phyloP scores from a whole-genome alignment of 139 green algal species.

The Volvox reticuliferus region DNA sequence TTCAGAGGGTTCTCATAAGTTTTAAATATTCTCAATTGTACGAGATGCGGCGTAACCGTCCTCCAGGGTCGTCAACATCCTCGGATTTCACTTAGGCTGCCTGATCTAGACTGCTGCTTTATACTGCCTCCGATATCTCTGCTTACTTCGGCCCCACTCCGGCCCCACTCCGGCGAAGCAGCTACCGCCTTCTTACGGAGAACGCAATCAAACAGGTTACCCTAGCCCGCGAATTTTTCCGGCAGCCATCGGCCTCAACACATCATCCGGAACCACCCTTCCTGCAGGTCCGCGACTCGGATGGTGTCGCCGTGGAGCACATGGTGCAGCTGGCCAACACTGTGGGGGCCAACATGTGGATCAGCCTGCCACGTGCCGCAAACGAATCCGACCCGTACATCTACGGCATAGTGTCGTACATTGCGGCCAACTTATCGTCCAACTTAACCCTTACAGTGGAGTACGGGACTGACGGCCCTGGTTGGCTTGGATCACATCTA shows the following conservation, averaged over 20 bases:
- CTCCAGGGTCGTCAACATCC: too few relatives aligned
- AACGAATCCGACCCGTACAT: constrained; percentile 40
- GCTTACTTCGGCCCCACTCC: too few relatives aligned
- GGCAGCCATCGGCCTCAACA: too few relatives aligned
- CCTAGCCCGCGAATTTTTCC: background rate
- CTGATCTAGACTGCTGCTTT: too few relatives aligned
- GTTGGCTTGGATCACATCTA: constrained; percentile 6
- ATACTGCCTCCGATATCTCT: too few relatives aligned
- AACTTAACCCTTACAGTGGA: constrained; percentile 18
- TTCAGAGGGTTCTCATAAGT: too few relatives aligned
- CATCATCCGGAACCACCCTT: too few relatives aligned
- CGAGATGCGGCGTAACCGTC: too few relatives aligned
- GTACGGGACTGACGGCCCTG: constrained; percentile 37
- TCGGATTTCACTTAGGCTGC: too few relatives aligned
- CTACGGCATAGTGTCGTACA: constrained; percentile 13
- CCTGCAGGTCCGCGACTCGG: constrained; percentile 15
- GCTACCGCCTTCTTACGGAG: too few relatives aligned
- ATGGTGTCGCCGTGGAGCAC: constrained; percentile 42
- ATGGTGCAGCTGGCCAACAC: constrained; percentile 33
- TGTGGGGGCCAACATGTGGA: constrained; percentile 17
- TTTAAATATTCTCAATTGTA: too few relatives aligned
- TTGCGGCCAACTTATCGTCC: background rate
- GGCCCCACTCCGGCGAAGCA: too few relatives aligned
- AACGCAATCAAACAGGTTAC: background rate
- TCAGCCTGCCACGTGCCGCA: constrained; percentile 29